phyloP scores from a whole-genome alignment of 306 rosid genomes.

The Malus fusca region DNA sequence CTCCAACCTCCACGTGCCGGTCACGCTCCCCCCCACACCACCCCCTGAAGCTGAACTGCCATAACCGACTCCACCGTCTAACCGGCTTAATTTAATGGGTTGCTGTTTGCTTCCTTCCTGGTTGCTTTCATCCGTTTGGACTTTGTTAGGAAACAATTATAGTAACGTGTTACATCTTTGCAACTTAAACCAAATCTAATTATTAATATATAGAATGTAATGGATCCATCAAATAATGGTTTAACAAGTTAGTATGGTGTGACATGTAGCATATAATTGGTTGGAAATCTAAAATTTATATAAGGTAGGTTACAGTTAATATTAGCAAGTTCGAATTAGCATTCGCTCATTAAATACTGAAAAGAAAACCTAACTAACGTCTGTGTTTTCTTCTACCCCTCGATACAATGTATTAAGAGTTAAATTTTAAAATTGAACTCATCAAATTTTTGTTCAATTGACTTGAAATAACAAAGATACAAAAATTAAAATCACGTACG shows the following conservation, averaged over 20 bases:
- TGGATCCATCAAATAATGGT: not conserved
- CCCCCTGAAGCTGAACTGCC: not conserved
- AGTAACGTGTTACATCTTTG: not conserved
- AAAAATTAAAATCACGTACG: too few relatives aligned
- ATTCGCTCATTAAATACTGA: too few relatives aligned
- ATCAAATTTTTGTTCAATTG: too few relatives aligned
- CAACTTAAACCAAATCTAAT: not conserved
- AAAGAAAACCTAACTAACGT: too few relatives aligned
- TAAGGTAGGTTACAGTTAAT: too few relatives aligned
- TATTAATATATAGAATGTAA: not conserved
- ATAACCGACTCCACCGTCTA: conserved; percentile 30
- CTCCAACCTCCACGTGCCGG: conserved; percentile 20
- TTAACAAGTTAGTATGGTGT: not conserved
- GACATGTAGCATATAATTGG: too few relatives aligned
- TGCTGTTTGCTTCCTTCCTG: not conserved
- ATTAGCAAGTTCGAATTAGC: too few relatives aligned
- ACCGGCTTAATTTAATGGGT: conserved; percentile 2
- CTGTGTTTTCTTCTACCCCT: too few relatives aligned
- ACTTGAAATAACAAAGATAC: too few relatives aligned
- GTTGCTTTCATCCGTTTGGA: not conserved
- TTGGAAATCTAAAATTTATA: too few relatives aligned
- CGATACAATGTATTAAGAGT: too few relatives aligned
- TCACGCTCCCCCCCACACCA: conserved; percentile 10
- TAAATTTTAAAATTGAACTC: too few relatives aligned
- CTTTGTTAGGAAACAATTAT: not conserved